Base-by-base conservation (phyloP, 345 rosid species). In the Hibiscus tridactylites region DNA sequence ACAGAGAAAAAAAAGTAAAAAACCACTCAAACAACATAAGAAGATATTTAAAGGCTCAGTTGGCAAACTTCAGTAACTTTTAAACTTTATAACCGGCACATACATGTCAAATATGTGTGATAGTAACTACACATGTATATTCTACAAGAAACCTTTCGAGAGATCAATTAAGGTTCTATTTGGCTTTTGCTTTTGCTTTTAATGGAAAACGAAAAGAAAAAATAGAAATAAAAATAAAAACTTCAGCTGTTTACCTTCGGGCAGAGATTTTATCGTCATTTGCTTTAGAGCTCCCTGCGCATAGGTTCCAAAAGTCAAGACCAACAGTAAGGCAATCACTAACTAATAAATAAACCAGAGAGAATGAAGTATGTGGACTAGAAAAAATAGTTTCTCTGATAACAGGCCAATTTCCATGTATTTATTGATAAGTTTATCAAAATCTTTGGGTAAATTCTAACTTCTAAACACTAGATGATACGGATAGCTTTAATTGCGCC, bases 211-310 rank as follows among this genome's bases (percentile, higher is more conserved):
- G 61, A 54, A 54, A 19, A 5, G 8, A 28, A 58, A 39, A 10
- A 33, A 9, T 3, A 19, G 46, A 26, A 47, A 21, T 3, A 19
- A 53, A 26, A 47, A 21, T 3, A 17, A 62, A 68, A 21, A 9
- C 28, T n/a, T 70, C 52, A 47, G 33, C 70, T 65, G 47, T 75
- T 84, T 72, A 91, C 97, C 97, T 87, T 74, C 77, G 69, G 11
- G 29, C 71, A 73, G 93, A 74, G 49, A 61, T 71, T 76, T 85
- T 87, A 28, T 8, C 66, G 72, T 58, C 80, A 65, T 76, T 81
- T 65, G 80, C 73, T 72, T 74, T 78, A 69, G 88, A 81, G 73
- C 70, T 85, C 75, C 84, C 96, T 95, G 88, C 82, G 81, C 42
- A 73, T 11, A 15, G 12, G 46, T 56, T 19, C 56, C 56, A 44